These are phyloP conservation scores for Aspergillus sp. DNA, from an alignment of 2,329 filamentous ascomycete genomes.

Conservation along the genomic window DNA sequence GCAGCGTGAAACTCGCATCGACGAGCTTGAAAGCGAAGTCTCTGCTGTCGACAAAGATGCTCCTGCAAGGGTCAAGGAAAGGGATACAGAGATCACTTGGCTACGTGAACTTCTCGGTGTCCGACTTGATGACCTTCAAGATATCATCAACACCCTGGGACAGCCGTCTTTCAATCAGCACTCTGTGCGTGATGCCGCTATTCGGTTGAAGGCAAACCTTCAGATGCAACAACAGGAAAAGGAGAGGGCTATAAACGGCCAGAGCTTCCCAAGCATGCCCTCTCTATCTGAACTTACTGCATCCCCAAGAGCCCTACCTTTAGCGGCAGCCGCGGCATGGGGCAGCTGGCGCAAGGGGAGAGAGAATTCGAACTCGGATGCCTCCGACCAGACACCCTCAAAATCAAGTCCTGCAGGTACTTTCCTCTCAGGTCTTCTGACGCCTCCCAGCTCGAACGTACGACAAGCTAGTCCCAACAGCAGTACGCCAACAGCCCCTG, in stretches of 20 bases:
- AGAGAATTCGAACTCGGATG: conserved; percentile 50
- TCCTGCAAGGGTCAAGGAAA: conserved; percentile 79
- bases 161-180: conserved; percentile 74
- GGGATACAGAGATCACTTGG: conserved; percentile 93
- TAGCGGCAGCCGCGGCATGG: conserved; percentile 94
- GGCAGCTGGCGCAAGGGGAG: conserved; percentile 83
- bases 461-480: conserved; percentile 59
- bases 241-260: conserved; percentile 73
- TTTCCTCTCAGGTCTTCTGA: conserved; percentile 78
- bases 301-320: conserved; percentile 73
- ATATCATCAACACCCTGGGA: conserved; percentile 80
- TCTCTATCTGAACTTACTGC: conserved; percentile 73
- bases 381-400: conserved; percentile 58
- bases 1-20: conserved; percentile 85
- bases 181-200: conserved; percentile 82
- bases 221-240: conserved; percentile 98
- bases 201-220: conserved; percentile 87
- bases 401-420: conserved; percentile 57
- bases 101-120: conserved; percentile 89
- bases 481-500: conserved; percentile 29
- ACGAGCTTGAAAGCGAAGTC: conserved; percentile 75
- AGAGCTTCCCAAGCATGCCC: conserved; percentile 71
- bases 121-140: conserved; percentile 84
- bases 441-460: conserved; percentile 76
- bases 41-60: conserved; percentile 72